These are phyloP conservation scores for Cytospora schulzeri DNA, from an alignment of 2,329 filamentous ascomycete genomes.

Conservation along the genomic window DNA sequence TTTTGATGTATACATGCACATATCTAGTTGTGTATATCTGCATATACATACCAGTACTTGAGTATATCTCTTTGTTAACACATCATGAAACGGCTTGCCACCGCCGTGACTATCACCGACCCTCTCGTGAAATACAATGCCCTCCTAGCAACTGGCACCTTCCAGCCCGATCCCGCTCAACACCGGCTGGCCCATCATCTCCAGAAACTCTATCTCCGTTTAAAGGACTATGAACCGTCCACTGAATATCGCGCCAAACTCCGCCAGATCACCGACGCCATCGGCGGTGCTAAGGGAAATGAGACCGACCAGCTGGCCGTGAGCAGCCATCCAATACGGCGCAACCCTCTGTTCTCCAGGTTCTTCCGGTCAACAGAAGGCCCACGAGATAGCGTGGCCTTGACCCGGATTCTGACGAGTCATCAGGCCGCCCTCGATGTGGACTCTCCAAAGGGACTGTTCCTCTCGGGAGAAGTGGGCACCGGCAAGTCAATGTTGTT, in stretches of 20 bases:
- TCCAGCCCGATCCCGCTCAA: constrained; percentile 70
- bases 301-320: constrained; percentile 48
- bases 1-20: background rate
- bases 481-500: constrained; percentile 86
- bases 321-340: constrained; percentile 56
- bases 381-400: constrained; percentile 59
- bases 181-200: constrained; percentile 75
- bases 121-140: constrained; percentile 76
- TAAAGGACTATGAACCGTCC: constrained; percentile 78
- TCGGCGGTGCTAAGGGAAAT: constrained; percentile 41
- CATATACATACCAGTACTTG: background rate
- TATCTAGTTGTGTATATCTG: background rate
- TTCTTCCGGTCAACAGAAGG: constrained; percentile 60
- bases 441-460: constrained; percentile 72
- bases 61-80: background rate
- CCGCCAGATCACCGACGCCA: constrained; percentile 56
- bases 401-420: constrained; percentile 69
- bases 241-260: constrained; percentile 69
- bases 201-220: constrained; percentile 71
- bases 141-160: constrained; percentile 66
- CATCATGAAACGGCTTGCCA: constrained; percentile 41
- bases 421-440: constrained; percentile 73
- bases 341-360: constrained; percentile 60
- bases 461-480: constrained; percentile 80
- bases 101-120: constrained; percentile 65